A percentile compares a stretch with the other conserved stretches of the same genome.
These are phyloP conservation scores for Apodospora peruviana DNA, from an alignment of 495 filamentous ascomycete species.

Conservation along the genomic window DNA sequence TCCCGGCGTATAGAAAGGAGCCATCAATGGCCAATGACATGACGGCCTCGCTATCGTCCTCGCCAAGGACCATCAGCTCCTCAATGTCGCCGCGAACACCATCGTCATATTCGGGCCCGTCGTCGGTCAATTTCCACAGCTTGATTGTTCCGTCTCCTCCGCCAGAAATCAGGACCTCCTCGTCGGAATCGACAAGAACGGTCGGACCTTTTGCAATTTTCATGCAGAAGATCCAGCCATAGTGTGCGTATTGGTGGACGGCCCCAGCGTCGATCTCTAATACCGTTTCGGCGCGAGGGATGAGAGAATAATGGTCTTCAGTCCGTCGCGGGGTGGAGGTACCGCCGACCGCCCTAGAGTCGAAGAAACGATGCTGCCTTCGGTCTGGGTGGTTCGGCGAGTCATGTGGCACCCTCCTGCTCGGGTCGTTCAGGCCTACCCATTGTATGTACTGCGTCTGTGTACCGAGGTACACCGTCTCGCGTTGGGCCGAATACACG, in stretches of 20 bases:
- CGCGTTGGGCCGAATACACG: slow-evolving; percentile 68
- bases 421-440: slow-evolving; percentile 43
- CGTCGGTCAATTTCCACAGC: slow-evolving; percentile 66
- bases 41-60: slow-evolving; percentile 73
- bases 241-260: slow-evolving; percentile 85
- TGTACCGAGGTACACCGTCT: slow-evolving; percentile 85
- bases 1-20: slow-evolving; percentile 83
- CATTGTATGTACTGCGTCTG: slow-evolving; percentile 92
- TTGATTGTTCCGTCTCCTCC: slow-evolving; percentile 93
- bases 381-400: slow-evolving; percentile 68
- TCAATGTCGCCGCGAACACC: slow-evolving; percentile 45
- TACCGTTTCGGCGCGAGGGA: slow-evolving; percentile 50
- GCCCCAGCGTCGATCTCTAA: slow-evolving; percentile 80
- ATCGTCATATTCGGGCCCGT: slow-evolving; percentile 22
- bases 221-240: slow-evolving; percentile 95
- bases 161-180: slow-evolving; percentile 81
- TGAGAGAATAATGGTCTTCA: slow-evolving; percentile 41
- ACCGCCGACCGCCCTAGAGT: slow-evolving; percentile 80
- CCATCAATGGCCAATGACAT: slow-evolving; percentile 79
- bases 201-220: slow-evolving; percentile 61
- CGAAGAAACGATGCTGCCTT: slow-evolving; percentile 90
- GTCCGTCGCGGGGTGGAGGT: slow-evolving; percentile 63
- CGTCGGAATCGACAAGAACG: slow-evolving; percentile 55
- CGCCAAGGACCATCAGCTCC: slow-evolving; percentile 63
- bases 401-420: slow-evolving; percentile 49